phyloP scores from a whole-genome alignment of 495 filamentous ascomycete species.

The Penicillium parvum region DNA sequence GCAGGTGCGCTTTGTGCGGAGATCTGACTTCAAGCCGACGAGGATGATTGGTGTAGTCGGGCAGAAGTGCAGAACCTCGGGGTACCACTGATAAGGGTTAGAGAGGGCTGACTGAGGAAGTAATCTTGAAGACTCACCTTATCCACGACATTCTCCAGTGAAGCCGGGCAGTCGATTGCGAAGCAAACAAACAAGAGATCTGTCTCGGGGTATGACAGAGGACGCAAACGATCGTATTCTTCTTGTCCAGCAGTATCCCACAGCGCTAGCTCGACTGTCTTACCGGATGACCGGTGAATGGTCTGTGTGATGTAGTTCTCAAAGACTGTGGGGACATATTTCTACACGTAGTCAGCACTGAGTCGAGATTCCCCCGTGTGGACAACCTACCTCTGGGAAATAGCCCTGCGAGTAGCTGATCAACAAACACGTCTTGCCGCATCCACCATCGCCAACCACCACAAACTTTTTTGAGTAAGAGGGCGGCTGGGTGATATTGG shows the following conservation, averaged over 20 bases:
- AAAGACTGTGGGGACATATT: conserved; percentile 99
- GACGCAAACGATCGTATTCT: conserved; percentile 94
- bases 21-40: conserved; percentile 92
- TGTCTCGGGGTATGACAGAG: conserved; percentile 95
- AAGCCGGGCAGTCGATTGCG: conserved; percentile 97
- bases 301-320: conserved; percentile 99
- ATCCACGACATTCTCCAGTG: conserved; percentile 96
- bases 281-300: conserved; percentile 76
- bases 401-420: conserved; percentile 98
- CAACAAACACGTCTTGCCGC: conserved; percentile 96
- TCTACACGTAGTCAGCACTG: conserved; percentile 50
- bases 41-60: conserved; percentile 94
- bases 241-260: conserved; percentile 99
- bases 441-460: conserved; percentile 95
- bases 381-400: conserved; percentile 85
- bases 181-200: conserved; percentile 98
- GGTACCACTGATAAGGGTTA: conserved; percentile 73
- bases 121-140: conserved; percentile 60
- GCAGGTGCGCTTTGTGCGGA: conserved; percentile 88
- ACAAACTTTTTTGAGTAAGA: conserved; percentile 98
- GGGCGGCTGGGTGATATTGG: conserved; percentile 81
- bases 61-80: conserved; percentile 98
- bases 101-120: conserved; percentile 2
- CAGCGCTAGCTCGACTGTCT: conserved; percentile 90
- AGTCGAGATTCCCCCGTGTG: neutral